phyloP scores from a whole-genome alignment of 495 filamentous ascomycete species.

The Penicillium cataractarum region DNA sequence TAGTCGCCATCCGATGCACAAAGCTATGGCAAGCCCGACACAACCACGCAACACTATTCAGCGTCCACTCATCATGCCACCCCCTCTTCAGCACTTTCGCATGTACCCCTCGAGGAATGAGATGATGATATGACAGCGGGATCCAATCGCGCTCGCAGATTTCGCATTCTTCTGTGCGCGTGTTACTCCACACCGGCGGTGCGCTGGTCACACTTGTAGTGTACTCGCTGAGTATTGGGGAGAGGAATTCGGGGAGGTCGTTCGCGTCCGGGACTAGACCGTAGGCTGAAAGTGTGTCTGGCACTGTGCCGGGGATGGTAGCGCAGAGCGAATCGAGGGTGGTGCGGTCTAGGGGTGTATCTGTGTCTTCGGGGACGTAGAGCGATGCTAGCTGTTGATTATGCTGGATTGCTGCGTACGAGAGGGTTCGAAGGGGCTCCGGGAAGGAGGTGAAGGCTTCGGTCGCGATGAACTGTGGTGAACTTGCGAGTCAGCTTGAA shows the following conservation, averaged over 20 bases:
- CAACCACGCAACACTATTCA: conserved; percentile 86
- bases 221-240: conserved; percentile 63
- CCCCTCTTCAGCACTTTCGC: conserved; percentile 78
- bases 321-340: conserved; percentile 45
- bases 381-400: conserved; percentile 47
- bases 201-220: conserved; percentile 54
- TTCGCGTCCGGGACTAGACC: conserved; percentile 52
- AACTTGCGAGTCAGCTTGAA: background rate
- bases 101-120: conserved; percentile 78
- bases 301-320: conserved; percentile 51
- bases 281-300: conserved; percentile 67
- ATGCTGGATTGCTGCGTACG: conserved; percentile 58
- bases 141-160: conserved; percentile 81
- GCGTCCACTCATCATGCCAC: conserved; percentile 75
- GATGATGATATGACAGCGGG: conserved; percentile 79
- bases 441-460: conserved; percentile 71
- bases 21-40: conserved; percentile 87
- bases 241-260: conserved; percentile 58
- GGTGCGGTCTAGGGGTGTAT: conserved; percentile 48
- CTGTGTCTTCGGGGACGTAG: conserved; percentile 49
- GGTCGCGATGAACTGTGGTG: conserved; percentile 65
- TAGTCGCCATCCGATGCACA: conserved; percentile 74
- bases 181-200: conserved; percentile 62
- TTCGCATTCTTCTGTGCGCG: conserved; percentile 68
- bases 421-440: conserved; percentile 57